Evolutionary conservation across 2,329 filamentous ascomycete genomes (phyloP).

Genomic region (Diaporthe destruens): DNA sequence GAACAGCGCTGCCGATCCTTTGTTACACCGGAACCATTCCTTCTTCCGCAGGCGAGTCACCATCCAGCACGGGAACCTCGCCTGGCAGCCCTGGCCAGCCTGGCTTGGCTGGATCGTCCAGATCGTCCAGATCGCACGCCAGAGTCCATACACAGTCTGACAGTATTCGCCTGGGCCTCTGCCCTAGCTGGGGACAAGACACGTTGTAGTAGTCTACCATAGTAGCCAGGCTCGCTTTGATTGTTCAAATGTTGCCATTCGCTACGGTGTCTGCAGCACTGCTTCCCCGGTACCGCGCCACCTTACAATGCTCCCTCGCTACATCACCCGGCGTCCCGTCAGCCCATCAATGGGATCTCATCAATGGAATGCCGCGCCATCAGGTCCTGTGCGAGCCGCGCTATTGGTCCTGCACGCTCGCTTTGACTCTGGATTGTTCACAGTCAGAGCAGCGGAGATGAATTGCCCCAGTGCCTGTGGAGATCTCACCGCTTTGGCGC

Average conservation of each 20-base stretch:
- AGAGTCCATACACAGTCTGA: too few species aligned
- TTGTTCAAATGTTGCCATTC: background rate
- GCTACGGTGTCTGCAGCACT: slow-evolving; percentile 4
- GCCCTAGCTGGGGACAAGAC: background rate
- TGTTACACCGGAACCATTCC: slow-evolving; percentile 17
- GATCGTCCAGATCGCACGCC: background rate
- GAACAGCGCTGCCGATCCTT: slow-evolving; percentile 21
- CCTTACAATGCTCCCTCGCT: slow-evolving; percentile 4
- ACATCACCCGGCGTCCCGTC: slow-evolving; percentile 13
- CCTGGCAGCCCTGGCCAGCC: too few species aligned
- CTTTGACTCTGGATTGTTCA: slow-evolving; percentile 15
- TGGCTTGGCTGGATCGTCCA: too few species aligned
- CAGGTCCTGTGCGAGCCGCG: slow-evolving; percentile 3
- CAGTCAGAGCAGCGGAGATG: slow-evolving; percentile 29
- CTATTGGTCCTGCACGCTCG: slow-evolving; percentile 15
- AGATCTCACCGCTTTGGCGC: slow-evolving; percentile 23
- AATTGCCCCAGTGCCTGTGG: slow-evolving; percentile 10
- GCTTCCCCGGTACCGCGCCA: slow-evolving; percentile 13
- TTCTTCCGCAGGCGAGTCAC: slow-evolving; percentile 1
- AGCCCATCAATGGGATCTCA: slow-evolving; percentile 16
- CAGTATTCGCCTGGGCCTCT: slow-evolving; percentile 6
- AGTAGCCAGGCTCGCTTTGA: background rate
- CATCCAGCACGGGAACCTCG: slow-evolving; percentile 4
- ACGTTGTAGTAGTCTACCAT: background rate
- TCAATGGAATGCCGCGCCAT: slow-evolving; percentile 1